Evolutionary conservation across 148 eudicot genomes (phyloP).

Genomic region (Nepenthes mirabilis): DNA sequence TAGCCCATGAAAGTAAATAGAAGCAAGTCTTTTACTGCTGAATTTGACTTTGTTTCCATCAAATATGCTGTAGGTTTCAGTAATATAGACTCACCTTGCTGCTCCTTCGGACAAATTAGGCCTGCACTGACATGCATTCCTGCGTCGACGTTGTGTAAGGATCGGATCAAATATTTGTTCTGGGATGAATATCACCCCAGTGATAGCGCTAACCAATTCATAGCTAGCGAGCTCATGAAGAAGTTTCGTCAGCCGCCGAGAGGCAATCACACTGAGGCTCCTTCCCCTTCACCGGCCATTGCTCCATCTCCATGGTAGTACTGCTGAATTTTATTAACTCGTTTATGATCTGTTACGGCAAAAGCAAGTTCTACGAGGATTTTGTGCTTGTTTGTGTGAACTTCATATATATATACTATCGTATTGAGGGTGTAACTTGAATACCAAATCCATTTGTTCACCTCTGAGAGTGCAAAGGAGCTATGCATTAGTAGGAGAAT

Average conservation of each 20-base stretch:
- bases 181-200: conserved; percentile 68
- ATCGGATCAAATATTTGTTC: conserved; percentile 48
- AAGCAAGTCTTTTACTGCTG: too few relatives aligned
- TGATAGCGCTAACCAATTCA: conserved; percentile 40
- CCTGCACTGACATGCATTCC: conserved; percentile 55
- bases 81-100: conserved; percentile 48
- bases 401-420: too few relatives aligned
- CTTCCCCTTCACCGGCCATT: conserved; percentile 31
- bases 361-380: too few relatives aligned
- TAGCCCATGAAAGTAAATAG: too few relatives aligned
- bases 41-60: not conserved
- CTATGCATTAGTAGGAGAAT: too few relatives aligned
- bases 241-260: conserved; percentile 23
- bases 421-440: too few relatives aligned
- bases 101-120: conserved; percentile 44
- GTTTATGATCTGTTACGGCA: too few relatives aligned
- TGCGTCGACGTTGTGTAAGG: conserved; percentile 35
- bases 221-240: conserved; percentile 33
- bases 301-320: conserved; percentile 13
- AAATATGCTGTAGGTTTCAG: conserved; percentile 23
- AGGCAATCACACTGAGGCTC: conserved; percentile 8
- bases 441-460: too few relatives aligned
- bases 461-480: too few relatives aligned
- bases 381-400: too few relatives aligned
- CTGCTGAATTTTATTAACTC: too few relatives aligned